Conservation (phyloP, 331 rosid species). For the Malus hybrid region DNA sequence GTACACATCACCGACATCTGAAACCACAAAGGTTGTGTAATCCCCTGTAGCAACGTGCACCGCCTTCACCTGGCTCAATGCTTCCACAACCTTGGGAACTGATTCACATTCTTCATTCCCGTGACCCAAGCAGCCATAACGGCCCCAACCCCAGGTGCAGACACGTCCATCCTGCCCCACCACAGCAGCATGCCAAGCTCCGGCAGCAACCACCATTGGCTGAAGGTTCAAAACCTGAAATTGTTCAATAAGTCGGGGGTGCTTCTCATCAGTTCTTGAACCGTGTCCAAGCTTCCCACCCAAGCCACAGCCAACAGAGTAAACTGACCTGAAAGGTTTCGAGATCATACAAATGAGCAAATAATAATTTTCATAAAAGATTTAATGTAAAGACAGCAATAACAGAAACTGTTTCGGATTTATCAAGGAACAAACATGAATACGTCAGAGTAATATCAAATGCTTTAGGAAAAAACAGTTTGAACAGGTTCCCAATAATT, state of each 20-base stretch:
- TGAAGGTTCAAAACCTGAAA: conserved; percentile 66
- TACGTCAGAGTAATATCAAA: too few species aligned
- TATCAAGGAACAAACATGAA: too few species aligned
- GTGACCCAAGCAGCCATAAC: conserved; percentile 93
- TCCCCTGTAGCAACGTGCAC: conserved; percentile 92
- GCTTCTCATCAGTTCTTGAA: conserved; percentile 70
- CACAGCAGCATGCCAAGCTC: conserved; percentile 99
- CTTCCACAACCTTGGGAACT: conserved; percentile 79
- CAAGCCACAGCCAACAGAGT: conserved; percentile 97
- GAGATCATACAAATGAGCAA: conserved; percentile 2
- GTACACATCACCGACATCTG: conserved; percentile 78
- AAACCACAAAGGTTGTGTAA: conserved; percentile 87
- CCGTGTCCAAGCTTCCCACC: conserved; percentile 99
- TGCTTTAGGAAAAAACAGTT: too few species aligned
- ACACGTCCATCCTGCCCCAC: conserved; percentile 95
- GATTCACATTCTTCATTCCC: conserved; percentile 90
- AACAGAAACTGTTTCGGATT: neutral
- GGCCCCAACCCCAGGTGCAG: conserved; percentile 99
- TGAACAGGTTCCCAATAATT: too few species aligned
- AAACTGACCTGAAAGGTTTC: conserved; percentile 64
- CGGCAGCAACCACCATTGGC: conserved; percentile 85
- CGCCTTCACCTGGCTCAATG: conserved; percentile 70
- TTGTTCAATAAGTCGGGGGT: conserved; percentile 77
- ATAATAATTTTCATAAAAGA: neutral
- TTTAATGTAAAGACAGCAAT: neutral